Base-by-base conservation (phyloP, 345 rosid genomes). In the Brassica rapa region DNA sequence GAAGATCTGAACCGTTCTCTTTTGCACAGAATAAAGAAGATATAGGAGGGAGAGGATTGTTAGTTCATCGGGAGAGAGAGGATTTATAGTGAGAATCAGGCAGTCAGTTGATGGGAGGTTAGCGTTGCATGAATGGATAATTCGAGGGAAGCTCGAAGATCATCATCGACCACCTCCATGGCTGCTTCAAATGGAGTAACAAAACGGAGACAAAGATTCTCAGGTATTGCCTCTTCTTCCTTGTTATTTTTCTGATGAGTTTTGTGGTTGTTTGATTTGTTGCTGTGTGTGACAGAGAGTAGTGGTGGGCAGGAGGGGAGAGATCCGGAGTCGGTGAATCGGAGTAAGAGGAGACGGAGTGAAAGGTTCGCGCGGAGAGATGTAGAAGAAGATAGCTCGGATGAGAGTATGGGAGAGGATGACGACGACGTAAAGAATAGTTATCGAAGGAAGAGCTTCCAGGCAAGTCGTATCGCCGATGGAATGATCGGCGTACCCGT, bases 401-500 rank as follows among this genome's bases (percentile, higher is more conserved):
- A 83, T 77, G 91, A 82, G 62, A 83, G 85, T 72, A 37, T 68
- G 1, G 79, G 73, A 9, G 86, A 82, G 27, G 89, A 82, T n/a
- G 85, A 82, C 46, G 89, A 82, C 16, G 86, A 82, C 9, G 86
- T 43, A 30, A 66, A 61, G 35, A 27, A 65, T 24, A 71, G 41
- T 19, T 10, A 60, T 49, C 65, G 15, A 33, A n/a, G 56, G 68
- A 80, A 59, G 80, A 80, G 72, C 46, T 33, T 56, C 35, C 70
- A 73, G 23, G 59, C 77, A 43, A 21, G 66, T 78, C 71, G 81
- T 56, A 8, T 73, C 32, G 62, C 83, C 24, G 85, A 85, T 59
- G 89, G 85, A 80, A 80, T 85, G 83, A 85, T 88, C 76, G 86
- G 86, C 33, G 87, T 84, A 46, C 62, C 82, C 30, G 85, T 89